Conservation (phyloP, 345 rosid species). For the Angophora floribunda region DNA sequence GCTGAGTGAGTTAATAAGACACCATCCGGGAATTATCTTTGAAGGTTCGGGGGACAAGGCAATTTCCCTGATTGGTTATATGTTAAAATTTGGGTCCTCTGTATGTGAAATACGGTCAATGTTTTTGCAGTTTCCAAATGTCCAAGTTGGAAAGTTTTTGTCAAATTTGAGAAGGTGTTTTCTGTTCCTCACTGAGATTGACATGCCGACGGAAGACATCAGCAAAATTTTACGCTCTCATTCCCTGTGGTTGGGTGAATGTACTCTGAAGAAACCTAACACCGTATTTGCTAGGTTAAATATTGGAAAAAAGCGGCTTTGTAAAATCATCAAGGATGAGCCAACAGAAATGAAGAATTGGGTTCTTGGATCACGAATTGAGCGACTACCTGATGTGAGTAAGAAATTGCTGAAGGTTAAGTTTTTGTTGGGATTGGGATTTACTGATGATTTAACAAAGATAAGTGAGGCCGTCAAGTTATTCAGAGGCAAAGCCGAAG, state of each 20-base stretch:
- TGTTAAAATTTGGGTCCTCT: constrained; percentile 48
- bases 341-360: constrained; percentile 47
- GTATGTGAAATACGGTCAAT: constrained; percentile 23
- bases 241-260: constrained; percentile 36
- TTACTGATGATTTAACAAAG: constrained; percentile 22
- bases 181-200: constrained; percentile 34
- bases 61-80: constrained; percentile 31
- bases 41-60: constrained; percentile 43
- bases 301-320: constrained; percentile 42
- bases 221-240: constrained; percentile 34
- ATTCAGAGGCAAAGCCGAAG: constrained; percentile 54
- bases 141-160: constrained; percentile 30
- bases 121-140: constrained; percentile 46
- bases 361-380: constrained; percentile 24
- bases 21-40: constrained; percentile 44
- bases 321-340: constrained; percentile 36
- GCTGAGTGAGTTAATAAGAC: constrained; percentile 36
- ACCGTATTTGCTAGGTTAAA: constrained; percentile 34
- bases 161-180: constrained; percentile 44
- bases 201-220: constrained; percentile 45
- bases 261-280: constrained; percentile 42
- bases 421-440: constrained; percentile 53
- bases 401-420: constrained; percentile 33
- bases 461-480: constrained; percentile 33
- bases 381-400: constrained; percentile 20